These are phyloP conservation scores for Collybiopsis luxurians DNA, from an alignment of 768 basidiomycete genomes.

Conservation along the genomic window DNA sequence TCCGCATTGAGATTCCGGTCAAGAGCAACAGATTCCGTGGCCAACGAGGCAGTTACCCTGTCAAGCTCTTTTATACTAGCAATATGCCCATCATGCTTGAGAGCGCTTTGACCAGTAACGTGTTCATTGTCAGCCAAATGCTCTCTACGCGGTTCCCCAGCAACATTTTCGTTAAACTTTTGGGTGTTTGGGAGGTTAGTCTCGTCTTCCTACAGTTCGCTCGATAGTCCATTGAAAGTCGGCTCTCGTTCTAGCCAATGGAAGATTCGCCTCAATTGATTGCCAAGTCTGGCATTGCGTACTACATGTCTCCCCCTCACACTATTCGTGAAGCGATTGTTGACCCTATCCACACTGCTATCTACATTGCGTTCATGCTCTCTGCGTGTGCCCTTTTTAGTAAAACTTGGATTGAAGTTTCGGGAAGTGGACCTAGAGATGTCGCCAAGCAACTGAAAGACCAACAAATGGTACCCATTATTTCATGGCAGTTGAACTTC, in stretches of 20 bases:
- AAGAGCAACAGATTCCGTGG: constrained; percentile 96
- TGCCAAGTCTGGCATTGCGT: constrained; percentile 88
- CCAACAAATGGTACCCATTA: constrained; percentile 80
- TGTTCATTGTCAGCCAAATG: constrained; percentile 98
- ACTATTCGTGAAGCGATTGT: constrained; percentile 83
- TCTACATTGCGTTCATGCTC: constrained; percentile 92
- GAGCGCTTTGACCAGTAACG: constrained; percentile 86
- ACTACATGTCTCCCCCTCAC: constrained; percentile 99
- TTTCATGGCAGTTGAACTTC: background rate
- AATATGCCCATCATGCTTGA: constrained; percentile 99
- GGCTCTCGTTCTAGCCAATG: constrained; percentile 86
- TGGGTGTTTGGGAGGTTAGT: constrained; percentile 98
- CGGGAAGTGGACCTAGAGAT: constrained; percentile 92
- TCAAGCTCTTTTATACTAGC: constrained; percentile 98
- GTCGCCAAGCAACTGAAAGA: constrained; percentile 99
- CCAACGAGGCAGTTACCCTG: constrained; percentile 92
- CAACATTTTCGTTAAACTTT: constrained; percentile 84
- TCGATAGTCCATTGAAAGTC: no score
- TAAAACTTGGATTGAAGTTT: constrained; percentile 99
- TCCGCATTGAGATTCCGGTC: constrained; percentile 97
- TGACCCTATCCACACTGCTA: constrained; percentile 90
- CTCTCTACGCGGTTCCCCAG: constrained; percentile 86
- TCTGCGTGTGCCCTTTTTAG: constrained; percentile 95
- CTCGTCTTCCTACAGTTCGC: background rate
- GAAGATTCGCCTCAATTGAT: constrained; percentile 92